A percentile compares a stretch with the other conserved stretches of the same genome.
Evolutionary conservation across 352 stramenopile species (phyloP).

Genomic region (Pythium periplocum): DNA sequence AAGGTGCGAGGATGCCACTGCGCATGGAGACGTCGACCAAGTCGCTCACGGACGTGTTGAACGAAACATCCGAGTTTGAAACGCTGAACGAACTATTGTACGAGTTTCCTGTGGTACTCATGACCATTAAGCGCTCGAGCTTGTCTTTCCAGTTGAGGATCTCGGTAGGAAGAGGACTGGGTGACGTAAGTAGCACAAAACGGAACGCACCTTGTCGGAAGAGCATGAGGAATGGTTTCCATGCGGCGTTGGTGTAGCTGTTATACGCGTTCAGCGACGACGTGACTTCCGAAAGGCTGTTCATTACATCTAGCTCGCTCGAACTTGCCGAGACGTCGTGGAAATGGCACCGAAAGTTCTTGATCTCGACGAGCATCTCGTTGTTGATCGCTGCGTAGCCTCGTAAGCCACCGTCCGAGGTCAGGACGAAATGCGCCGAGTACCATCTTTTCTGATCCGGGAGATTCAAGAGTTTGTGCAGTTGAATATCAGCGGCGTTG

Average conservation of each 20-base stretch:
- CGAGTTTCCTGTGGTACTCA: not conserved
- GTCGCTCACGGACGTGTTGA: constrained; percentile 19
- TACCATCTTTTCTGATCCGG: constrained; percentile 51
- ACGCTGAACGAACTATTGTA: not conserved
- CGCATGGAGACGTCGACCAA: constrained; percentile 29
- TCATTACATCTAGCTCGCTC: constrained; percentile 2
- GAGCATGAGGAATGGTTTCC: constrained; percentile 51
- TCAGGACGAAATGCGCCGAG: constrained; percentile 36
- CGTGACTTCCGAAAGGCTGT: constrained; percentile 1
- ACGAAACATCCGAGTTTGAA: constrained; percentile 8
- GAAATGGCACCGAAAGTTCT: constrained; percentile 42
- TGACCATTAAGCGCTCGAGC: constrained; percentile 28
- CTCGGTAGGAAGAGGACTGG: constrained; percentile 30
- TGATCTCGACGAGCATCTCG: constrained; percentile 43
- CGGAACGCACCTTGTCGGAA: constrained; percentile 41
- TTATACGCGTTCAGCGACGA: constrained; percentile 12
- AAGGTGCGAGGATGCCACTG: constrained; percentile 19
- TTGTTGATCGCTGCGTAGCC: constrained; percentile 17
- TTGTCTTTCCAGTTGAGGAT: constrained; percentile 56
- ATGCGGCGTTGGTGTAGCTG: constrained; percentile 24
- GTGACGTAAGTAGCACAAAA: constrained; percentile 48
- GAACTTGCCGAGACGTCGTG: constrained; percentile 22
- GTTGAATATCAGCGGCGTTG: constrained; percentile 14
- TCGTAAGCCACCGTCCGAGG: constrained; percentile 38
- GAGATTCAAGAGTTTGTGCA: constrained; percentile 51